Conservation (phyloP, 2,329 filamentous ascomycete species). For the Lomentospora prolificans region DNA sequence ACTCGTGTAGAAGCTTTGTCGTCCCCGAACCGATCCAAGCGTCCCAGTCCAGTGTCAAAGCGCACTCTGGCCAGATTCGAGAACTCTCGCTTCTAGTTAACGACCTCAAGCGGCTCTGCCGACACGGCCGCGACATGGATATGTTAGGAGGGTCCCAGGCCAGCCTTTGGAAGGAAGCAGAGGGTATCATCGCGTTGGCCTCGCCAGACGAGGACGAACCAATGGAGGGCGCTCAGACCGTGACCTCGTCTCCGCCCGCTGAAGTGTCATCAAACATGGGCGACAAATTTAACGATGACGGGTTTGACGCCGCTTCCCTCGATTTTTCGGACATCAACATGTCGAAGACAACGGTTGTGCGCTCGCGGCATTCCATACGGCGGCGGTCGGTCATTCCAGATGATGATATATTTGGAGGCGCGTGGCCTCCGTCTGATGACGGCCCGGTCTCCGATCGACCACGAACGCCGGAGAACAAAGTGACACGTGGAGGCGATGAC, state of each 20-base stretch:
- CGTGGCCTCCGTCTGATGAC: conserved; percentile 16
- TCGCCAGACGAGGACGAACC: conserved; percentile 54
- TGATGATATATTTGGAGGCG: conserved; percentile 52
- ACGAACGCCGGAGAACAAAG: conserved; percentile 29
- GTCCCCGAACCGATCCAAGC: conserved; percentile 73
- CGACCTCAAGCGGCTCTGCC: conserved; percentile 67
- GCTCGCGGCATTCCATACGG: conserved; percentile 41
- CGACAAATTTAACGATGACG: conserved; percentile 35
- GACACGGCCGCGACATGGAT: conserved; percentile 58
- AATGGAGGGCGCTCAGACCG: conserved; percentile 23
- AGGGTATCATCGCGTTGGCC: conserved; percentile 80
- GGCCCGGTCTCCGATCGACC: conserved; percentile 34
- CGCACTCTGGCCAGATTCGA: conserved; percentile 73
- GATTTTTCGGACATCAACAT: conserved; percentile 32
- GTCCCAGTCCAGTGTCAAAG: conserved; percentile 71
- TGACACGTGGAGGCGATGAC: conserved; percentile 22
- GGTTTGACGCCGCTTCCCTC: conserved; percentile 35
- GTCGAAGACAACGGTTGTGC: conserved; percentile 41
- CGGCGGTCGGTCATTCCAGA: conserved; percentile 56
- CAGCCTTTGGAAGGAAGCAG: conserved; percentile 67
- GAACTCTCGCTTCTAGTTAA: conserved; percentile 76
- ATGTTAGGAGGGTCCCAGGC: conserved; percentile 51
- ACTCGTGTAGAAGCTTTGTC: conserved; percentile 26
- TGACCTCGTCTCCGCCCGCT: conserved; percentile 24
- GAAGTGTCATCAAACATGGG: conserved; percentile 31